Evolutionary conservation across 2,329 filamentous ascomycete species (phyloP), one percentile per base, ranked within the genome.

Genomic region (Penicillium occitanis): DNA sequence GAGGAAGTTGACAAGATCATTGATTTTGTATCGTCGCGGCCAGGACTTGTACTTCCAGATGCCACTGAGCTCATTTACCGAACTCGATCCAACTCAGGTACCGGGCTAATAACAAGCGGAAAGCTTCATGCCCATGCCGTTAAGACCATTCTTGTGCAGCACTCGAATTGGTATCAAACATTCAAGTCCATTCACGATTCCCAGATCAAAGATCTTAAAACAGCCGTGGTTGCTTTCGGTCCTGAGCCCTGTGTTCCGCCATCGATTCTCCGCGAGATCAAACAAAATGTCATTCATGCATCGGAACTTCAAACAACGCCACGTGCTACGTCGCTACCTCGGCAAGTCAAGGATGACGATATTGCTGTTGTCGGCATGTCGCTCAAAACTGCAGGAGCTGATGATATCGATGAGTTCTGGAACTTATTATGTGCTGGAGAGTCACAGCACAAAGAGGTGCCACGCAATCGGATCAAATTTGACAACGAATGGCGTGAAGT

Each of bases 231-330:
- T 25, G 71, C 71, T 7, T 80, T 82, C 68, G 80, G 80, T 1
- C 70, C 71, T 1, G 78, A 81, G 53, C 72, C 75, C 25, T 73
- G 72, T 62, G 63, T 81, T 3, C 78, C 79, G 30, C 74, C 76
- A 3, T 70, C 76, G 28, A 35, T 76, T 28, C 61, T 73, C 50
- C 71, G 73, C 7, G 70, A 69, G 28, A 65, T 75, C 6, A 70
- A 71, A n/a, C 28, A 67, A 8, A 57, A 60, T 13, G 64, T 66
- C 5, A 55, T 66, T 37, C 58, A 66, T 28, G 48, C 53, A 28
- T 61, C 64, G 5, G 58, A 62, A 30, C 14, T 61, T 25, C 25
- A 35, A 11, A 19, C 11, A 0, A 17, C 11, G 14, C 30, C 5
- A 19, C 33, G 50, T 8, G 5, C 17, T n/a, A 46, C 22, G 14